Conservation (phyloP, 768 basidiomycete species). For the Podaxis rugospora region DNA sequence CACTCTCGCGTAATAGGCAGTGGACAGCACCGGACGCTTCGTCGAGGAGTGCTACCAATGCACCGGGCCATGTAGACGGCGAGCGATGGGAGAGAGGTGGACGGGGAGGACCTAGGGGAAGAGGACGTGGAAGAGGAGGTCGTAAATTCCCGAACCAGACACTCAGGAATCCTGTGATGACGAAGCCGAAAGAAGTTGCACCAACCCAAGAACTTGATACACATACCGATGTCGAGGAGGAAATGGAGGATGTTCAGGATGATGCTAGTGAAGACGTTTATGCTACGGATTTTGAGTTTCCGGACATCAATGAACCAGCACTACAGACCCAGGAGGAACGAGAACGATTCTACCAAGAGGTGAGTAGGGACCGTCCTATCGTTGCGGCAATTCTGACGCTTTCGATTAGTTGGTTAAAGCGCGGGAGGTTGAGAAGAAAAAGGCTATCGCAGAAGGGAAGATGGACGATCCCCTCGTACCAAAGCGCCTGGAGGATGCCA, state of each 20-base stretch:
- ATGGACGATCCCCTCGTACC: slow-evolving; percentile 85
- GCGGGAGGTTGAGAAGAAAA: slow-evolving; percentile 66
- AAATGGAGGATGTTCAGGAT: slow-evolving; percentile 23
- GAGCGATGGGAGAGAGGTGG: slow-evolving; percentile 64
- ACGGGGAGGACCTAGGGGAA: slow-evolving; percentile 43
- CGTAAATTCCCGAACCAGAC: slow-evolving; percentile 39
- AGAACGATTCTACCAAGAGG: slow-evolving; percentile 71
- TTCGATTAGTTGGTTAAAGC: slow-evolving; percentile 59
- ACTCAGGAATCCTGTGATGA: slow-evolving; percentile 27
- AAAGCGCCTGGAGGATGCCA: slow-evolving; percentile 82
- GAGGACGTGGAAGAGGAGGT: slow-evolving; percentile 29
- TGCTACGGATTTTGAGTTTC: slow-evolving; percentile 10
- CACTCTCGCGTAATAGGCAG: slow-evolving; percentile 51
- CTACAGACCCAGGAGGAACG: slow-evolving; percentile 59
- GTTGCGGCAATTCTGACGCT: slow-evolving; percentile 15
- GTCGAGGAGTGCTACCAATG: slow-evolving; percentile 29
- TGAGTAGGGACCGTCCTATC: slow-evolving; percentile 24
- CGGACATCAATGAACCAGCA: slow-evolving; percentile 43
- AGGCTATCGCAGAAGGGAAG: slow-evolving; percentile 75
- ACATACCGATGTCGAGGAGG: slow-evolving; percentile 28
- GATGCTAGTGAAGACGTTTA: slow-evolving; percentile 15
- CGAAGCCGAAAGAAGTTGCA: slow-evolving; percentile 23
- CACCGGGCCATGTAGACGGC: slow-evolving; percentile 35
- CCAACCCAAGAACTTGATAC: slow-evolving; percentile 28
- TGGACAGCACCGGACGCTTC: slow-evolving; percentile 49